A percentile compares a stretch with the other conserved stretches of the same genome.
These are phyloP conservation scores for Speleostelium caveatum DNA, from an alignment of 78 protist genomes.

Conservation along the genomic window DNA sequence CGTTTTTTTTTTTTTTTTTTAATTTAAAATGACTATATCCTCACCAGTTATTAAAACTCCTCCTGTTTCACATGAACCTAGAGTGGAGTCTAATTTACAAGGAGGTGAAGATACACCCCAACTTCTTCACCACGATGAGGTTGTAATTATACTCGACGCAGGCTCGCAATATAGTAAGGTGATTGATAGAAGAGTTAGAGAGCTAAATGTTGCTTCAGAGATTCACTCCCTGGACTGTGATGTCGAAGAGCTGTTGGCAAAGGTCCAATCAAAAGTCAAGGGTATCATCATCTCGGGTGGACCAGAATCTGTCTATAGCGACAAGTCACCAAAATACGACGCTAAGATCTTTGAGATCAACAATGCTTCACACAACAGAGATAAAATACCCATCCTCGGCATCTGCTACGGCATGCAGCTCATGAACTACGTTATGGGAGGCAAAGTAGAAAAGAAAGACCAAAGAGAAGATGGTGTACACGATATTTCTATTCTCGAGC, in stretches of 20 bases:
- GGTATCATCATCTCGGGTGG: slow-evolving; percentile 96
- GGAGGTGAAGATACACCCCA: not conserved
- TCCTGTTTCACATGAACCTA: not conserved
- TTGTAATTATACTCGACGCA: slow-evolving; percentile 87
- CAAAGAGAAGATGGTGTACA: slow-evolving; percentile 94
- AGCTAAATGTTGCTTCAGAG: slow-evolving; percentile 90
- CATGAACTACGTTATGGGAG: slow-evolving; percentile 83
- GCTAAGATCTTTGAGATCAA: slow-evolving; percentile 64
- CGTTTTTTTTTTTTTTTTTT: not conserved
- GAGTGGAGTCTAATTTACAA: slow-evolving; percentile 31
- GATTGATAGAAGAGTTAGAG: slow-evolving; percentile 96
- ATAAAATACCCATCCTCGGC: slow-evolving; percentile 91
- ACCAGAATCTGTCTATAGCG: slow-evolving; percentile 89
- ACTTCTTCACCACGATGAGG: slow-evolving; percentile 44
- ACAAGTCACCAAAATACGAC: slow-evolving; percentile 89
- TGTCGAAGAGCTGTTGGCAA: slow-evolving; percentile 15
- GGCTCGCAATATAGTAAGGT: slow-evolving; percentile 94
- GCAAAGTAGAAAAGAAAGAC: slow-evolving; percentile 85
- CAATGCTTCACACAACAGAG: not conserved
- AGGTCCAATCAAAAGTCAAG: not conserved
- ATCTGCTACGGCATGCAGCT: slow-evolving; percentile 98
- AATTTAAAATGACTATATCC: slow-evolving; percentile 3
- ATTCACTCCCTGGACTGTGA: slow-evolving; percentile 84
- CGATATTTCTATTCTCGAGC: slow-evolving; percentile 1
- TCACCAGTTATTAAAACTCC: slow-evolving; percentile 64